Conservation (phyloP, 768 basidiomycete species). For the Gloeopeniophorella convolvens region DNA sequence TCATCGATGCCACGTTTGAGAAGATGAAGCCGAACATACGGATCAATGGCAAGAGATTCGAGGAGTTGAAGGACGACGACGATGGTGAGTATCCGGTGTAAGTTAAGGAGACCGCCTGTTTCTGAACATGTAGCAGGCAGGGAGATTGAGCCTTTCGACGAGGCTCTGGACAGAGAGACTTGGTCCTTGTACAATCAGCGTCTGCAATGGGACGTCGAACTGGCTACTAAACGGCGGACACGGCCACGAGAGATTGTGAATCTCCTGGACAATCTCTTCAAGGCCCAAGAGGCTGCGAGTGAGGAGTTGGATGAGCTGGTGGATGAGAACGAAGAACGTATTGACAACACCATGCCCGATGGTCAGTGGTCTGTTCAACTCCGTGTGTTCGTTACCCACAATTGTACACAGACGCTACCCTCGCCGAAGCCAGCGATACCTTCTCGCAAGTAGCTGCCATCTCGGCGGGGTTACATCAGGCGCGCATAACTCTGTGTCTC, state of each 20-base stretch:
- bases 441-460: slow-evolving; percentile 34
- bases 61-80: slow-evolving; percentile 15
- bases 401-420: slow-evolving; percentile 21
- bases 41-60: slow-evolving; percentile 19
- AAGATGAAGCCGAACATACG: slow-evolving; percentile 19
- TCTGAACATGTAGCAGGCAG: slow-evolving; percentile 37
- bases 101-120: no score
- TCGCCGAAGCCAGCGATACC: slow-evolving; percentile 23
- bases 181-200: slow-evolving; percentile 75
- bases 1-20: slow-evolving; percentile 17
- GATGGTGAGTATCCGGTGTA: slow-evolving; percentile 10
- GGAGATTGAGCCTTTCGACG: slow-evolving; percentile 69
- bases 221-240: slow-evolving; percentile 60
- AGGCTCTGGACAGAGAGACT: slow-evolving; percentile 74
- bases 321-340: slow-evolving; percentile 17
- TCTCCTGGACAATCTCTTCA: slow-evolving; percentile 34
- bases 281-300: slow-evolving; percentile 29
- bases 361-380: slow-evolving; percentile 13
- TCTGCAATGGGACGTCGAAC: slow-evolving; percentile 66
- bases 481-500: slow-evolving; percentile 23
- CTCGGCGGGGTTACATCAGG: slow-evolving; percentile 48
- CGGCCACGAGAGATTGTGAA: slow-evolving; percentile 49
- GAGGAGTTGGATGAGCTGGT: slow-evolving; percentile 23
- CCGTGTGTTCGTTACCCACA: neutral
- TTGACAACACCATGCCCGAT: slow-evolving; percentile 21